Evolutionary conservation across 768 basidiomycete genomes (phyloP).

Genomic region (Pisolithus microcarpus): DNA sequence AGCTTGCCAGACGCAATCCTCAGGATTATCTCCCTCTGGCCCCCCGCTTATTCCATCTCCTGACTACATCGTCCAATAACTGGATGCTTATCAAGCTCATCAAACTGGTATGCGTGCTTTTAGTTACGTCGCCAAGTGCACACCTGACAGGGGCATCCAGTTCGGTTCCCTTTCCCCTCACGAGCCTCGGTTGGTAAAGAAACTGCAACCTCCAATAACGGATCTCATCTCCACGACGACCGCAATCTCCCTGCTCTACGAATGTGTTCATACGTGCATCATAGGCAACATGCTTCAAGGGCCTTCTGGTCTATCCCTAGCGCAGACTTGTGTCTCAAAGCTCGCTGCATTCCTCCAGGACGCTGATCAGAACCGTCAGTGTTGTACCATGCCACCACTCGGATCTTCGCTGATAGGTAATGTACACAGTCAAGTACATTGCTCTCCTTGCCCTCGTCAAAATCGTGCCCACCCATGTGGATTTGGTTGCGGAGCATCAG

Average conservation of each 20-base stretch:
- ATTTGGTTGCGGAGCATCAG: constrained; percentile 87
- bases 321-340: constrained; percentile 86
- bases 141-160: constrained; percentile 34
- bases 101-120: constrained; percentile 61
- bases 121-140: background rate
- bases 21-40: constrained; percentile 79
- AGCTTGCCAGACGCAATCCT: constrained; percentile 77
- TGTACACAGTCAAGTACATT: constrained; percentile 87
- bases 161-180: constrained; percentile 89
- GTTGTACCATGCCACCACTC: constrained; percentile 8
- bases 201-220: constrained; percentile 89
- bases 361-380: constrained; percentile 90
- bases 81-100: constrained; percentile 99
- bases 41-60: constrained; percentile 85
- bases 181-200: constrained; percentile 90
- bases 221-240: constrained; percentile 93
- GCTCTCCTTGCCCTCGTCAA: constrained; percentile 91
- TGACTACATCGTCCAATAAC: constrained; percentile 93
- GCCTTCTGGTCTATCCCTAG: constrained; percentile 67
- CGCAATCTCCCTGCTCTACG: constrained; percentile 92
- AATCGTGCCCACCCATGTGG: constrained; percentile 87
- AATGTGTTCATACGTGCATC: constrained; percentile 97
- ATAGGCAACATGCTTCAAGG: constrained; percentile 93
- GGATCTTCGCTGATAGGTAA: constrained; percentile 11
- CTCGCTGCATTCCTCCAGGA: constrained; percentile 88